Evolutionary conservation across 495 filamentous ascomycete genomes (phyloP).

Genomic region (Hyaloscypha finlandica): DNA sequence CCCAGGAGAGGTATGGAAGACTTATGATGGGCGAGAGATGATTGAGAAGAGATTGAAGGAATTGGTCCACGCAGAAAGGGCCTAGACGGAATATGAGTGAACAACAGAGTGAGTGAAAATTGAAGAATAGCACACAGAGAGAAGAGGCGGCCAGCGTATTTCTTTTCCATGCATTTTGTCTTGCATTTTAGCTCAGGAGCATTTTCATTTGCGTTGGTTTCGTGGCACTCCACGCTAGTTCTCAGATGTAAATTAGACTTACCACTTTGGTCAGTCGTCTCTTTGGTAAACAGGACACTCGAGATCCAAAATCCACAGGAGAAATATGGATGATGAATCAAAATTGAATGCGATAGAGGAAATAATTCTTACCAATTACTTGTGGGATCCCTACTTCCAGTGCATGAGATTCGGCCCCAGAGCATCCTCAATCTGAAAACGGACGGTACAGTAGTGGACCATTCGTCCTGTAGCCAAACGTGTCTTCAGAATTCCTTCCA

Average conservation of each 20-base stretch:
- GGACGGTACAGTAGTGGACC: not conserved
- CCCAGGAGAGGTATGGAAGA: conserved; percentile 85
- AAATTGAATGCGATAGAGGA: not conserved
- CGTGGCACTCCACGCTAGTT: not conserved
- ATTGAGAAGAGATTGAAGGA: conserved; percentile 67
- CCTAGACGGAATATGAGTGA: not conserved
- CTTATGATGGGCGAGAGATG: conserved; percentile 61
- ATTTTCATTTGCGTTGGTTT: not conserved
- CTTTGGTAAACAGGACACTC: not conserved
- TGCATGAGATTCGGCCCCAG: too few species aligned
- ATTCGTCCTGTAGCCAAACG: too few species aligned
- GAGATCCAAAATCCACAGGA: not conserved
- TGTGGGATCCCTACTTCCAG: too few species aligned
- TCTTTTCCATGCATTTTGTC: conserved; percentile 2
- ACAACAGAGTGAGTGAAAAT: not conserved
- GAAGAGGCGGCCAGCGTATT: not conserved
- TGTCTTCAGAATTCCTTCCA: not conserved
- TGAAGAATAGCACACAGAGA: not conserved
- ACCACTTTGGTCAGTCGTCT: not conserved
- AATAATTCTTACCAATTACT: not conserved
- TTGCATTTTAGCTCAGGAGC: conserved; percentile 6
- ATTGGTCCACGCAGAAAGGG: conserved; percentile 18
- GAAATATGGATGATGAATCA: not conserved
- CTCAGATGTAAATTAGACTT: not conserved
- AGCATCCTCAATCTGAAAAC: not conserved